These are phyloP conservation scores for Hypoxylon sp. DNA, from an alignment of 2,329 filamentous ascomycete genomes.

Conservation along the genomic window DNA sequence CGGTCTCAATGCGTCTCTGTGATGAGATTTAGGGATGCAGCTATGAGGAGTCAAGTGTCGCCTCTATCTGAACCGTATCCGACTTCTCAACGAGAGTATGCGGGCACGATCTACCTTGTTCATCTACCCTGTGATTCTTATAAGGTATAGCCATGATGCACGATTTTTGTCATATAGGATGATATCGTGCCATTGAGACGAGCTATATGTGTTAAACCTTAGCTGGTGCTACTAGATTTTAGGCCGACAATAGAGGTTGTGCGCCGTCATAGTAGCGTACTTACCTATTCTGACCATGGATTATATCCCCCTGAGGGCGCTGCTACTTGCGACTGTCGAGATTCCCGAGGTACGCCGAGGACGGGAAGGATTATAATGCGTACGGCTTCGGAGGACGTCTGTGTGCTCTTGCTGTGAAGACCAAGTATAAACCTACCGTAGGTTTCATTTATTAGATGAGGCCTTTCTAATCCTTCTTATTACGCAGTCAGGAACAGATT, in stretches of 20 bases:
- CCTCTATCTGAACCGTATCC: not conserved
- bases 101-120: too few relatives aligned
- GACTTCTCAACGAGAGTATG: not conserved
- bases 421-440: too few relatives aligned
- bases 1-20: constrained; percentile 24
- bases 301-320: constrained; percentile 53
- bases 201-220: not conserved
- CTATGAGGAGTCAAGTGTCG: too few relatives aligned
- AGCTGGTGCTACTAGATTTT: too few relatives aligned
- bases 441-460: too few relatives aligned
- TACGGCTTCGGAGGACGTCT: constrained; percentile 71
- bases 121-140: too few relatives aligned
- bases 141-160: not conserved
- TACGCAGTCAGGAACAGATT: too few relatives aligned
- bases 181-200: not conserved
- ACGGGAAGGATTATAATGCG: constrained; percentile 72
- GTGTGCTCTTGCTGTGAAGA: too few relatives aligned
- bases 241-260: not conserved
- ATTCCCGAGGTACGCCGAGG: constrained; percentile 68
- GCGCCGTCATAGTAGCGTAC: not conserved
- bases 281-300: not conserved
- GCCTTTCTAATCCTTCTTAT: too few relatives aligned
- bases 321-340: constrained; percentile 66
- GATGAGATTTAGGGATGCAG: not conserved
- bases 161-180: not conserved